Base-by-base conservation (phyloP, 1,139 yeast species). In the Geotrichum australiense region DNA sequence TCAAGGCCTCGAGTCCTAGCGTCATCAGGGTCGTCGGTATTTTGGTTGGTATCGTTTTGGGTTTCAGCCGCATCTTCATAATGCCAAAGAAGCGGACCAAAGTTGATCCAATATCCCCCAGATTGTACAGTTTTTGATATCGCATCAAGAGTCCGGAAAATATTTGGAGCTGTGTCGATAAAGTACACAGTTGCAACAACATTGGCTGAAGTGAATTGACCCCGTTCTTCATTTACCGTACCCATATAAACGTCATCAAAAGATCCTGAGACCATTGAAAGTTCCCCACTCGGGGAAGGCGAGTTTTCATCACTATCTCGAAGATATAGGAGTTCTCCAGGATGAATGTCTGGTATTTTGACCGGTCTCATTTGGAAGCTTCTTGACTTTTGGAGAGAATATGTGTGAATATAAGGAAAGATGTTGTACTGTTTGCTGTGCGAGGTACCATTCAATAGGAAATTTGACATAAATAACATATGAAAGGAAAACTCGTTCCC, bases 21-120 rank as follows among this genome's bases (percentile, higher is more conserved):
- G 2, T 66, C 69, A 21, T 64, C 65, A 5, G 29, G n/a, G 5
- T 11, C 11, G 12, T 54, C 56, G 15, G 25, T n/a, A 22, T 19
- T 24, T 5, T 45, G 46, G 19, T 50, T 46, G 14, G 21, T 25
- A 16, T 10, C 21, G n/a, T 20, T 29, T 4, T 41, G 35, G n/a
- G 26, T 28, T 19, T 16, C 37, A 1, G 15, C 27, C 7, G 33
- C 26, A 24, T 39, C 76, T 53, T 84, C 95, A 56, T 74, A 80
- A 61, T 87, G 96, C 93, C 95, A 86, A 41, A 82, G 61, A 21
- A 86, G 63, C 0, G 96, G 96, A 0, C 96, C 96, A 53, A 80
- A 75, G 58, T 87, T 87, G 43, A 85, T 68, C 95, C 96, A 86
- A 11, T 64, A 51, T 0, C 93, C 94, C 5, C 73, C 73, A 0